Percentiles rank a stretch among this genome's conserved stretches.
Evolutionary conservation across 2,329 filamentous ascomycete species (phyloP).

Genomic region (Colletotrichum neosansevieriae): DNA sequence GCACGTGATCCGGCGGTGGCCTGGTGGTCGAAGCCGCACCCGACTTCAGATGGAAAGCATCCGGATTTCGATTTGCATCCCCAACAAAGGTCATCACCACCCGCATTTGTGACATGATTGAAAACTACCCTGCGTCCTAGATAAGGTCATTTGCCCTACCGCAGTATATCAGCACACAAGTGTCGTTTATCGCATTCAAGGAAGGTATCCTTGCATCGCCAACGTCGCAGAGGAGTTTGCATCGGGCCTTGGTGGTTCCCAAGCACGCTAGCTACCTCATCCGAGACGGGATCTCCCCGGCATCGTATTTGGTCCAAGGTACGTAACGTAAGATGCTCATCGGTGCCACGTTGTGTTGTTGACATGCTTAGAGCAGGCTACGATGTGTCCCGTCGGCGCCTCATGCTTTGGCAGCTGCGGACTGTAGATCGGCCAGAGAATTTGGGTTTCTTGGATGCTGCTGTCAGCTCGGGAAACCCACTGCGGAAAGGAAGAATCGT

Average conservation of each 20-base stretch:
- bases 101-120: too few relatives aligned
- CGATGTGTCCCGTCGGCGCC: too few relatives aligned
- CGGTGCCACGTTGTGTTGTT: neutral
- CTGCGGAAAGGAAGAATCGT: too few relatives aligned
- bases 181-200: neutral
- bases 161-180: neutral
- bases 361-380: neutral
- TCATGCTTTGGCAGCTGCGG: too few relatives aligned
- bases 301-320: conserved; percentile 1
- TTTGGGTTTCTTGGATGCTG: too few relatives aligned
- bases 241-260: neutral
- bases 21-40: too few relatives aligned
- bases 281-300: conserved; percentile 31
- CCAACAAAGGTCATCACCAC: too few relatives aligned
- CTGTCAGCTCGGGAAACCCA: too few relatives aligned
- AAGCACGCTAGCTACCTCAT: conserved; percentile 15
- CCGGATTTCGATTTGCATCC: too few relatives aligned
- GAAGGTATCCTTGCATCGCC: conserved; percentile 3
- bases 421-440: too few relatives aligned
- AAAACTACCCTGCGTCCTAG: neutral
- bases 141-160: conserved; percentile 2
- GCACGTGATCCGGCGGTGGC: too few relatives aligned
- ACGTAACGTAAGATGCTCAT: neutral
- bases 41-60: too few relatives aligned
- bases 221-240: conserved; percentile 12